Evolutionary conservation across 169 alveolate species (phyloP), one percentile per base, ranked within the genome.

Genomic region (Eimeria acervulina): DNA sequence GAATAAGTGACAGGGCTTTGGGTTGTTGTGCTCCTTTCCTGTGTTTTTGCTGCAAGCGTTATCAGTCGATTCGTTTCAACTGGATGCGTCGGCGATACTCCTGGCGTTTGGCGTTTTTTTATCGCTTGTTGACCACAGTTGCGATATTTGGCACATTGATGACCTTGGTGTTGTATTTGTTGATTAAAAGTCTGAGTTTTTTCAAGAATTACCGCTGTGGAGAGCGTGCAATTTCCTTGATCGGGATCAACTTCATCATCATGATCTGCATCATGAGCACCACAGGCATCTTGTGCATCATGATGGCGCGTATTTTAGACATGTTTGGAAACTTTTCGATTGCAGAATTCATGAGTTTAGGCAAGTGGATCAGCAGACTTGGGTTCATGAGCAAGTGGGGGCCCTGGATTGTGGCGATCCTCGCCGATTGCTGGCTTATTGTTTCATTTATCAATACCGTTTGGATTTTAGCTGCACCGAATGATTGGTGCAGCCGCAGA

Each of bases 141-240:
- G 84, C 90, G 2, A 68, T 81, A 23, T 31, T 47, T 31, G 95
- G 95, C 23, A 38, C 78, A 23, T 26, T 55, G 12, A 28, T 76
- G 63, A 74, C 95, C 15, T 55, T 91, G 28, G 61, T 91, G 19
- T 61, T 91, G 90, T 89, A 91, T 78, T 6, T 52, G 47, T 40
- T 91, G 55, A 91, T 68, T 36, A 23, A 55, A 8, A 68, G 61
- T 74, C 26, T 59, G 10, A 70, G 78, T 40, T 91, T 91, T 66
- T 91, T 91, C 90, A 44, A 26, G 51, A 91, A 91, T 47, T 91
- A 91, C 81, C 74, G 95, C 12, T 91, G 95, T 42, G 95, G 95
- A 23, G 47, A 26, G 31, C 85, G 59, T 17, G 95, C 95, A 23
- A 74, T 33, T 19, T 21, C 38, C 5, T 81, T 91, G n/a, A 44